Evolutionary conservation across 2,329 filamentous ascomycete species (phyloP), one percentile per base, ranked within the genome.

Genomic region (Hirsutella minnesotensis): DNA sequence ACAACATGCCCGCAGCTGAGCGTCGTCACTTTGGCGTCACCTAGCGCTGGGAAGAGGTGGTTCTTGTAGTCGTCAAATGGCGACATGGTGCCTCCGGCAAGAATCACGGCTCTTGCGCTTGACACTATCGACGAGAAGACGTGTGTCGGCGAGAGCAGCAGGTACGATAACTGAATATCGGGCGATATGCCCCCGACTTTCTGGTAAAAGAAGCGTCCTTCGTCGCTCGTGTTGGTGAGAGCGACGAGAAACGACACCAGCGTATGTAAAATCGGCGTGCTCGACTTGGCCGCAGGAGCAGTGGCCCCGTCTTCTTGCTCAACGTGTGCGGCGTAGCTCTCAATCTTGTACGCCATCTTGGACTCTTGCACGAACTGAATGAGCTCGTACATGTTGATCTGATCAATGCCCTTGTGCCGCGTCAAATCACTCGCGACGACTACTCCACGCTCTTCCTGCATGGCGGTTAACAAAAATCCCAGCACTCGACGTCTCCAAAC

Each of bases 1-100:
- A 98, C 94, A 38, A 98, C 89, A 62, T 98, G 92, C 0, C 87
- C 89, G 58, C 90, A 98, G 51, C 88, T 95, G 24, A 95, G 75
- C 0, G 86, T 95, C 9, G 74, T 81, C 37, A 96, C 74, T 44
- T 77, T 77, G 0, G 67, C 62, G 1, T 70, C 51, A 0, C 75
- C 58, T 0, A 95, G 61, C 39, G 85, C 82, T 0, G 90, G 85
- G 48, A 98, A 92, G 0, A 98, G 70, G 53, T 95, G 86, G 4
- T 83, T 74, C 30, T 75, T 80, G 62, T 95, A 98, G 63, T 96
- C 92, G 20, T 82, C 77, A 68, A 96, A 94, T 0, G 92, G 92
- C 3, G 92, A 94, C 92, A 98, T 96, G 21, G 92, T 98, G 19
- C 92, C 92, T 45, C 92, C 92, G 0, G 89, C 92, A 3, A 98